phyloP scores from a whole-genome alignment of 306 rosid genomes.

The Rosa lucieae region DNA sequence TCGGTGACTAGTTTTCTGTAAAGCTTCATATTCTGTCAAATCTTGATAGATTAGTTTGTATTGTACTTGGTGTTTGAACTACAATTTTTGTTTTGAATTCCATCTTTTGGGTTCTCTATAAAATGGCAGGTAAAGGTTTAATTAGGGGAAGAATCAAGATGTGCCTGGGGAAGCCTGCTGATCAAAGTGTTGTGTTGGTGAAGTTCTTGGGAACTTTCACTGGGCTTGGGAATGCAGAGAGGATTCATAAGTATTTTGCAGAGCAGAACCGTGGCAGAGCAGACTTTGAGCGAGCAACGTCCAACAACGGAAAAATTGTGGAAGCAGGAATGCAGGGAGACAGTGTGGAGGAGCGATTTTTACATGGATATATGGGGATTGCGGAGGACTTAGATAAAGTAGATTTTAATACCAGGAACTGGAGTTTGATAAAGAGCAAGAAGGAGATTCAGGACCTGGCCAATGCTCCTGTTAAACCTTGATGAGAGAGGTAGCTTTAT shows the following conservation, averaged over 20 bases:
- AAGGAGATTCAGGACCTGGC: conserved; percentile 80
- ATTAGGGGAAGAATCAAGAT: conserved; percentile 79
- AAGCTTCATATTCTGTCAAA: not conserved
- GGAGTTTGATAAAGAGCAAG: conserved; percentile 71
- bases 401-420: conserved; percentile 59
- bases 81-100: not conserved
- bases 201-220: conserved; percentile 56
- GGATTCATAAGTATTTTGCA: conserved; percentile 33
- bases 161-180: conserved; percentile 45
- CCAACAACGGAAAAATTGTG: conserved; percentile 14
- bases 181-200: conserved; percentile 49
- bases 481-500: conserved; percentile 36
- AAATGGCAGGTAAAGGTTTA: conserved; percentile 74
- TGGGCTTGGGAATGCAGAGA: conserved; percentile 56
- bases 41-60: not conserved
- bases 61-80: not conserved
- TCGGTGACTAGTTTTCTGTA: not conserved
- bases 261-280: conserved; percentile 40
- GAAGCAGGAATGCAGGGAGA: conserved; percentile 29
- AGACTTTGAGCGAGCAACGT: conserved; percentile 33
- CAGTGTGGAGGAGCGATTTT: conserved; percentile 49
- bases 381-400: conserved; percentile 81
- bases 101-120: conserved; percentile 12
- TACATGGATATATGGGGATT: conserved; percentile 78
- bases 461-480: conserved; percentile 67